Percentiles rank a stretch among this genome's conserved stretches.
Evolutionary conservation across 2,329 filamentous ascomycete species (phyloP).

Genomic region (Gnomoniopsis sp.): DNA sequence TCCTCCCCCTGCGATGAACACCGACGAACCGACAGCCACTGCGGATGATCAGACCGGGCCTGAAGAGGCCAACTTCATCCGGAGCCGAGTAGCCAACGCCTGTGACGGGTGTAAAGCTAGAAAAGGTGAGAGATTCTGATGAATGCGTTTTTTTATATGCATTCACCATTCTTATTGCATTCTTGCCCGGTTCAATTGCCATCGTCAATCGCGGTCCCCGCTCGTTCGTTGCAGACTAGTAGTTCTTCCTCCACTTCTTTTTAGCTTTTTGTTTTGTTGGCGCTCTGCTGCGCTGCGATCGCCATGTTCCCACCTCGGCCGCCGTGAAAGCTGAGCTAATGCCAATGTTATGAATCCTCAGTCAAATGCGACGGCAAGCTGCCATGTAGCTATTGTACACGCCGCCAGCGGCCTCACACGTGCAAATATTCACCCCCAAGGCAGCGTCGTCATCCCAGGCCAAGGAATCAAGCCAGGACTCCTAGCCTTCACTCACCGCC

Average conservation of each 20-base stretch:
- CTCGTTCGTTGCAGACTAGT: background rate
- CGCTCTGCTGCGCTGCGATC: background rate
- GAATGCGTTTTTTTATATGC: background rate
- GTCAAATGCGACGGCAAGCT: conserved; percentile 51
- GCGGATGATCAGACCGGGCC: background rate
- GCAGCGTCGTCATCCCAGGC: conserved; percentile 29
- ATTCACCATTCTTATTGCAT: background rate
- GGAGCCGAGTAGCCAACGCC: conserved; percentile 46
- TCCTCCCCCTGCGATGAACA: background rate
- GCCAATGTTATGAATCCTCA: background rate
- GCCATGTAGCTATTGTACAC: conserved; percentile 49
- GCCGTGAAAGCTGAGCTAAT: background rate
- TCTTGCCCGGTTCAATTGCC: background rate
- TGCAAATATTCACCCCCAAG: conserved; percentile 48
- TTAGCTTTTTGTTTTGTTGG: background rate
- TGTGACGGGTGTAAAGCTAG: conserved; percentile 53
- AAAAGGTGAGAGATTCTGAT: conserved; percentile 32
- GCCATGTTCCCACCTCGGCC: background rate
- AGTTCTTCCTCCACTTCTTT: background rate
- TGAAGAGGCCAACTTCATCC: conserved; percentile 19
- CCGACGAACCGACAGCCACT: background rate
- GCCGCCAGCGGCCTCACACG: conserved; percentile 37
- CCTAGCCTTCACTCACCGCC: conserved; percentile 16
- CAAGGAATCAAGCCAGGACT: conserved; percentile 21
- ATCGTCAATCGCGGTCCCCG: background rate